Conservation (phyloP, 768 basidiomycete species). For the Boletus pseudopeckii region DNA sequence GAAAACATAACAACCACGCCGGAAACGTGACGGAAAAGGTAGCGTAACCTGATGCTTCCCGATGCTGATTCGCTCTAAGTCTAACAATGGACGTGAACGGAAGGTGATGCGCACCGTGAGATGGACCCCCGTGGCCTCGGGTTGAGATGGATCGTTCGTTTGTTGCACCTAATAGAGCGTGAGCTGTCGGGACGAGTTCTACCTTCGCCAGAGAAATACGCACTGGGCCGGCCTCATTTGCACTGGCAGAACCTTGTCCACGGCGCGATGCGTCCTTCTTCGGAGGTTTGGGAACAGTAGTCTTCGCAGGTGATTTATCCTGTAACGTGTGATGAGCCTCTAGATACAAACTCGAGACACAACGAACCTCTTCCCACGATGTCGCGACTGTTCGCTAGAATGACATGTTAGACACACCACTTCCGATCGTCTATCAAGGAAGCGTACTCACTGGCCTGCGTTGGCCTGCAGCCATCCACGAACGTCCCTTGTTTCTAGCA, state of each 20-base stretch:
- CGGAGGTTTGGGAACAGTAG: background rate
- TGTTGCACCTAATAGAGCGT: background rate
- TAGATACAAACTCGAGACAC: background rate
- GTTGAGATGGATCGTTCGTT: no score
- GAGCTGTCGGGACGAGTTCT: no score
- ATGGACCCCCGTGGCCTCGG: background rate
- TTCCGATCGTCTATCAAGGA: background rate
- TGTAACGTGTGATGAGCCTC: background rate
- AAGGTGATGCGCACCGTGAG: background rate
- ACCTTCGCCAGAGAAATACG: background rate
- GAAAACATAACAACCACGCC: background rate
- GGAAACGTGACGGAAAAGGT: no score
- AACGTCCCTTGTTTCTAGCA: background rate
- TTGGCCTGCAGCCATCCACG: background rate
- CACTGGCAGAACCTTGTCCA: background rate
- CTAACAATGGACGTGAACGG: background rate
- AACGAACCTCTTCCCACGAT: background rate
- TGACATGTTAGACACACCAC: background rate
- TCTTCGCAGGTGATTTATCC: background rate
- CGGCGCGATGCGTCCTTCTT: background rate
- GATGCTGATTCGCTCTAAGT: background rate
- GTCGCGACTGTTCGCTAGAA: background rate
- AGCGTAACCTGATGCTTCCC: no score
- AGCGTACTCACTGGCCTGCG: background rate
- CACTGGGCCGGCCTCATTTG: rapidly evolving